Conservation (phyloP, 163 green algal species). For the Coccomyxa subellipsoidea region DNA sequence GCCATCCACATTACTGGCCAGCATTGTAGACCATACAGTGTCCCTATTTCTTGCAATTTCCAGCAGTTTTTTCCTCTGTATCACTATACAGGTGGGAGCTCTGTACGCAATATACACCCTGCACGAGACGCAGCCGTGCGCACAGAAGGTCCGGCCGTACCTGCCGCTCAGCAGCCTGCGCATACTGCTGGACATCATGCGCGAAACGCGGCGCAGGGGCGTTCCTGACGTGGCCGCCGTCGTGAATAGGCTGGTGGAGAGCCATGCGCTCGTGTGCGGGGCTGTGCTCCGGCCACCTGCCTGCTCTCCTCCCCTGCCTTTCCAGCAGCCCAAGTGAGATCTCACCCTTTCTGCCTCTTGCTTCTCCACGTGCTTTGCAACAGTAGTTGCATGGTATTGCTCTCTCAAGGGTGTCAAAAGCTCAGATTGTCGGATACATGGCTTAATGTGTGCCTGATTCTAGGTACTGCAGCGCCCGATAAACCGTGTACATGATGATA, state of each 20-base stretch:
- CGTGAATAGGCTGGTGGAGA: slow-evolving; percentile 7
- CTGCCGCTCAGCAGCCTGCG: slow-evolving; percentile 7
- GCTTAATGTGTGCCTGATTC: no score
- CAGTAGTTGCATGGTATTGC: not conserved
- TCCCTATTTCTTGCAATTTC: no score
- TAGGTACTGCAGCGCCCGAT: no score
- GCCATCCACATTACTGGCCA: no score
- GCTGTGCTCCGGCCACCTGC: slow-evolving; percentile 7
- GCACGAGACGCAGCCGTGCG: slow-evolving; percentile 20
- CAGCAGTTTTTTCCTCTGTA: no score
- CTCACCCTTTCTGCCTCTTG: not conserved
- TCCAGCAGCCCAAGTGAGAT: not conserved
- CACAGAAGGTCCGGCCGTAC: not conserved
- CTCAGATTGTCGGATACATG: no score
- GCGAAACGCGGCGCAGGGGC: not conserved
- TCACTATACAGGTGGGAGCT: slow-evolving; percentile 3
- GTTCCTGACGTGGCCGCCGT: not conserved
- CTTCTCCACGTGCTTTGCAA: not conserved
- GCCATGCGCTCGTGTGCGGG: slow-evolving; percentile 10
- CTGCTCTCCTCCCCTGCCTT: not conserved
- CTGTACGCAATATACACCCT: slow-evolving; percentile 22
- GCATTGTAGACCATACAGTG: no score
- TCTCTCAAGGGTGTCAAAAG: not conserved
- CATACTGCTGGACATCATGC: not conserved
- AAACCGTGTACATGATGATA: no score